A percentile compares a stretch with the other conserved stretches of the same genome.
These are phyloP conservation scores for Fragaria nilgerrensis DNA, from an alignment of 306 rosid species.

Conservation along the genomic window DNA sequence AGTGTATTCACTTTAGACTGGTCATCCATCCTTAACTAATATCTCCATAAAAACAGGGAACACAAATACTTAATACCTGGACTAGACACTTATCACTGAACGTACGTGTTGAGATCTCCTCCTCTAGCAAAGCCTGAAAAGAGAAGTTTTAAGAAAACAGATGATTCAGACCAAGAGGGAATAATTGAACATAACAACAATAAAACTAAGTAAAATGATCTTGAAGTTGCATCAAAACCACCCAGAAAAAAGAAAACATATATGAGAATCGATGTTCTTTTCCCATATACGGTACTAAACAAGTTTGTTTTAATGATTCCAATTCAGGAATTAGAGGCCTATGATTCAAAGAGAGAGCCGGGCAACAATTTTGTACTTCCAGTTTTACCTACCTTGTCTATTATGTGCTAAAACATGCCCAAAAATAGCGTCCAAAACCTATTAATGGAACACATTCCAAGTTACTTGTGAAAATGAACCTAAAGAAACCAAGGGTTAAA, in stretches of 20 bases:
- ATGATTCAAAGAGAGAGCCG: neutral
- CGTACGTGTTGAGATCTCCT: slow-evolving; percentile 65
- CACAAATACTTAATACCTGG: slow-evolving; percentile 43
- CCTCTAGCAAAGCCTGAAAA: slow-evolving; percentile 92
- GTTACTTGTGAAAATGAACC: slow-evolving; percentile 1
- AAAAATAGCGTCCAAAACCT: neutral
- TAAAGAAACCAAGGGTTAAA: neutral
- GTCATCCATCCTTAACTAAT: neutral
- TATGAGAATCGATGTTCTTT: neutral
- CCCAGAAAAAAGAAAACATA: neutral
- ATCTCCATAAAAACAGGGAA: neutral
- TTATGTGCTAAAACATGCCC: neutral
- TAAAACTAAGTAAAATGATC: neutral
- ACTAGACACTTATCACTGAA: slow-evolving; percentile 56
- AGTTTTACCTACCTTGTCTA: neutral
- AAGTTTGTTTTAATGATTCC: neutral
- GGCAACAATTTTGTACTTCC: neutral
- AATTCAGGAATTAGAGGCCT: neutral
- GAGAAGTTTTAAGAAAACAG: slow-evolving; percentile 12
- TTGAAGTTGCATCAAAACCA: neutral
- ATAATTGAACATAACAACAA: neutral
- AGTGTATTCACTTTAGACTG: neutral
- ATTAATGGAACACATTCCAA: neutral
- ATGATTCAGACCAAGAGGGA: neutral
- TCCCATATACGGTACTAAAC: neutral